These are phyloP conservation scores for Aspergillus ruber DNA, from an alignment of 2,329 filamentous ascomycete species.

Conservation along the genomic window DNA sequence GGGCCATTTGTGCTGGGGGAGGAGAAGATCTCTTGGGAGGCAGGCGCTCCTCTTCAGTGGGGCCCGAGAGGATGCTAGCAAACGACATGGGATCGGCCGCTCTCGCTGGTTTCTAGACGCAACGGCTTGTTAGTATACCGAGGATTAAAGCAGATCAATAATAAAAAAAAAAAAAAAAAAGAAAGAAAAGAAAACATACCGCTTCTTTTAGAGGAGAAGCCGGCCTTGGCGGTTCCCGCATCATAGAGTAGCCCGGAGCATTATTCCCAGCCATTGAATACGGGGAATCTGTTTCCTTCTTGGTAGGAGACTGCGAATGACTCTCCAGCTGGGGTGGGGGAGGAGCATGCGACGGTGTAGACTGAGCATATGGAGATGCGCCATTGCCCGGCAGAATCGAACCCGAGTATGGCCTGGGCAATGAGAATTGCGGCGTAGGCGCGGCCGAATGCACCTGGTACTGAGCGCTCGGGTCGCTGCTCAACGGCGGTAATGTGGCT, in stretches of 20 bases:
- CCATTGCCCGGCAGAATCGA: constrained; percentile 30
- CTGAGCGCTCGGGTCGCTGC: constrained; percentile 31
- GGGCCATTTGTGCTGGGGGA: constrained; percentile 24
- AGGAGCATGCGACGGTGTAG: constrained; percentile 37
- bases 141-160: not conserved
- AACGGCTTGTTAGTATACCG: constrained; percentile 1
- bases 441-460: constrained; percentile 29
- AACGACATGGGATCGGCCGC: constrained; percentile 89
- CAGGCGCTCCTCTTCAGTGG: constrained; percentile 55
- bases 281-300: constrained; percentile 30
- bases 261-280: constrained; percentile 25
- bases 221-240: constrained; percentile 24
- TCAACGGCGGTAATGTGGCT: constrained; percentile 35
- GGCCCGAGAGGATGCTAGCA: constrained; percentile 82
- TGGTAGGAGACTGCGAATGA: constrained; percentile 37
- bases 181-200: constrained; percentile 23
- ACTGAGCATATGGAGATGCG: constrained; percentile 31
- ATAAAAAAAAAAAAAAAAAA: not conserved
- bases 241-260: constrained; percentile 23
- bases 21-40: constrained; percentile 45
- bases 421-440: constrained; percentile 24
- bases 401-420: constrained; percentile 30
- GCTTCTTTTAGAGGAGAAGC: constrained; percentile 35
- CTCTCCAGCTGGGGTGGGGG: constrained; percentile 30
- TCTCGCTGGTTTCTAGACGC: constrained; percentile 60